Evolutionary conservation across 495 filamentous ascomycete species (phyloP), one percentile per base, ranked within the genome.

Genomic region (Penicillium malachiteum): DNA sequence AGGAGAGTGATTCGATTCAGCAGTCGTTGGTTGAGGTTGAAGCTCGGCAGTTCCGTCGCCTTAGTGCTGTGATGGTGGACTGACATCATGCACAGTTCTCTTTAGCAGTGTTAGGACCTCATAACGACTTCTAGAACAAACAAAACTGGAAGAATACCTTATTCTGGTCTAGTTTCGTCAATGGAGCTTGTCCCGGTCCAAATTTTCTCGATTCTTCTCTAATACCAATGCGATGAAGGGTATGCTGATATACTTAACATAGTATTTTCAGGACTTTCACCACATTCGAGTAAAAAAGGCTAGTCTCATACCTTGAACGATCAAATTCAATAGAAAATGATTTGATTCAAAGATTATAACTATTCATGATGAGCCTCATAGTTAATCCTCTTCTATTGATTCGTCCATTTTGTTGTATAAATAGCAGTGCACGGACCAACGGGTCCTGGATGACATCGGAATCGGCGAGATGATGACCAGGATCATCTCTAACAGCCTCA

Each of bases 41-140:
- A 21, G 32, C 47, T 49, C 48, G 43, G 30, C 18, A 43, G 9
- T 32, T 38, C 46, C 18, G 42, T 32, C 35, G 35, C 7, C 31
- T 14, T 18, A 32, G 46, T 37, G 35, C 14, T 11, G 56, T 71
- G 68, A 69, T 71, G 62, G 37, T 11, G 44, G 21, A 46, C 55
- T 71, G 68, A 71, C 68, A 71, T 71, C 68, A 71, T 64, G 51
- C 16, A 18, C 39, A 26, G 10, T 14, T 17, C 21, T 41, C 13
- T 21, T 0, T 43, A 43, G 8, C 10, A 7, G 14, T n/a, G 14
- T 41, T 41, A 38, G 39, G 14, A 41, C 14, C 14, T 14, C 12
- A 38, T 38, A 2, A 1, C 4, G 12, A 13, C 14, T 41, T 5
- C 8, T 37, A 37, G 9, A 37, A 37, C 7, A 37, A 37, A 9